Conservation (phyloP, 1,139 yeast species). For the Geotrichum candidum region DNA sequence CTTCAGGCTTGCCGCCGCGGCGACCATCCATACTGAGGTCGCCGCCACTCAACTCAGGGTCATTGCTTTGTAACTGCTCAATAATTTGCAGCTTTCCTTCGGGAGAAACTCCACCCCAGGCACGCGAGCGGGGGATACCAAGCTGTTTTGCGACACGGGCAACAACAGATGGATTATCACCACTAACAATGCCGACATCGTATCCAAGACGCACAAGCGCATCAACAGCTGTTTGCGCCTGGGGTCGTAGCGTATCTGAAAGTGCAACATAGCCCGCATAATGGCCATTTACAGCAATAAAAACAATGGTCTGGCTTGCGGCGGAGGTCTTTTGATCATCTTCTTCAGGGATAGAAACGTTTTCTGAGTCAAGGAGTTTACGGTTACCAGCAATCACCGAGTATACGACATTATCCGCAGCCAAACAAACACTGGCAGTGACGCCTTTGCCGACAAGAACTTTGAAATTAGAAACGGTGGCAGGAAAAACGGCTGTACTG, state of each 20-base stretch:
- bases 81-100: conserved; percentile 68
- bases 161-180: conserved; percentile 69
- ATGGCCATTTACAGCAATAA: conserved; percentile 47
- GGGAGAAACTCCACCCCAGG: conserved; percentile 76
- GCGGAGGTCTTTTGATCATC: conserved; percentile 19
- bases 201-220: conserved; percentile 51
- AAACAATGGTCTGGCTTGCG: conserved; percentile 32
- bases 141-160: conserved; percentile 56
- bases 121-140: conserved; percentile 55
- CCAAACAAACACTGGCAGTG: conserved; percentile 36
- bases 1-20: conserved; percentile 12
- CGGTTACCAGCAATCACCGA: conserved; percentile 54
- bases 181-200: conserved; percentile 84
- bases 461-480: conserved; percentile 41
- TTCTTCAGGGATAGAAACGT: conserved; percentile 20
- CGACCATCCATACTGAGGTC: conserved; percentile 2
- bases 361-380: conserved; percentile 39
- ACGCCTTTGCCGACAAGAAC: conserved; percentile 71
- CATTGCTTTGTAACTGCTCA: conserved; percentile 45
- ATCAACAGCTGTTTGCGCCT: conserved; percentile 55
- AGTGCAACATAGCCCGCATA: conserved; percentile 63
- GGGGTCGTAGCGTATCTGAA: conserved; percentile 62
- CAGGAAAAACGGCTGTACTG: conserved; percentile 33
- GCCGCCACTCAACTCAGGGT: conserved; percentile 15
- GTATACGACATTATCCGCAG: conserved; percentile 22